These are phyloP conservation scores for Eucalyptus cloeziana DNA, from an alignment of 345 rosid genomes.

Conservation along the genomic window DNA sequence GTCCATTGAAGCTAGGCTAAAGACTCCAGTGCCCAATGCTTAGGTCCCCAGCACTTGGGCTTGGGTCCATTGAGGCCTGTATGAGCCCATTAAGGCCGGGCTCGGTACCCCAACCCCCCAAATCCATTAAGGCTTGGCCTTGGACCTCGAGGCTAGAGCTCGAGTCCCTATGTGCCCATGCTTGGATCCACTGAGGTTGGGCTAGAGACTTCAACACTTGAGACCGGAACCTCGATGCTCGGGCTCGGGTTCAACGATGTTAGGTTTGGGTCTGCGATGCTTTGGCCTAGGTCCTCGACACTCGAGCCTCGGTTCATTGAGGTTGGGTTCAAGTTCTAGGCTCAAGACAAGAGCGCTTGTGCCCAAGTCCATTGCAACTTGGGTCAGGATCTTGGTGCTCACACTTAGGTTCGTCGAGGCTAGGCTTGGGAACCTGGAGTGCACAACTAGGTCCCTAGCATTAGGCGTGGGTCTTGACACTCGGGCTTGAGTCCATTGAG, in stretches of 20 bases:
- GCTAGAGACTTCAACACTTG: neutral
- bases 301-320: accelerated
- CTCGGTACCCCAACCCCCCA: neutral
- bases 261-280: neutral
- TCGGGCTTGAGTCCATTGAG: neutral
- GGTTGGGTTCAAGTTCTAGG: neutral
- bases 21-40: neutral
- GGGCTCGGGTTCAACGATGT: accelerated
- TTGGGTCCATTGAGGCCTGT: neutral
- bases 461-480: neutral
- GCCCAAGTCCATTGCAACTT: neutral
- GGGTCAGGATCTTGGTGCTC: neutral
- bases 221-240: accelerated
- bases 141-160: neutral
- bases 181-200: neutral
- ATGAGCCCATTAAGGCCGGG: neutral
- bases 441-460: neutral
- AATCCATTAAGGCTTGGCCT: neutral
- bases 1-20: neutral
- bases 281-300: neutral
- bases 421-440: neutral
- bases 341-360: neutral
- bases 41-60: neutral
- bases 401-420: neutral
- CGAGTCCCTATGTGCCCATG: neutral